Evolutionary conservation across 2,329 filamentous ascomycete species (phyloP).

Genomic region (Herpotrichia juniperi): DNA sequence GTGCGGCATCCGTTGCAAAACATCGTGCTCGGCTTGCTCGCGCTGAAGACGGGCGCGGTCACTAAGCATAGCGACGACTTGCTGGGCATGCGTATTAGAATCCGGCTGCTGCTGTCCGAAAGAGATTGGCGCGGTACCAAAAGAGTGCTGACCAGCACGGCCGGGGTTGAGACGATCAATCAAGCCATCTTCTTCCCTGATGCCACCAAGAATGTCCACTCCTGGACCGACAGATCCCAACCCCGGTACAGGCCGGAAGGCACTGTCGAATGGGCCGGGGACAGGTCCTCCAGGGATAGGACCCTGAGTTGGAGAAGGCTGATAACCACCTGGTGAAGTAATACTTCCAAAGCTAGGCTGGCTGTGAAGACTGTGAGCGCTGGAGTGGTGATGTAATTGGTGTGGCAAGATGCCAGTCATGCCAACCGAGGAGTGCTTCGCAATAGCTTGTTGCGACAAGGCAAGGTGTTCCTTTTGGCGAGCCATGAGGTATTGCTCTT

Average conservation of each 20-base stretch:
- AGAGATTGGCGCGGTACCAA: constrained; percentile 52
- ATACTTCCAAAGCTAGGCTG: constrained; percentile 97
- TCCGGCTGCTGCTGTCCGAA: constrained; percentile 57
- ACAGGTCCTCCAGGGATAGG: constrained; percentile 57
- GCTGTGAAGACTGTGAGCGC: constrained; percentile 93
- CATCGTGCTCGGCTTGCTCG: constrained; percentile 64
- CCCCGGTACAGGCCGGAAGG: constrained; percentile 50
- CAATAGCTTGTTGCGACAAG: constrained; percentile 79
- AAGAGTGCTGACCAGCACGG: constrained; percentile 57
- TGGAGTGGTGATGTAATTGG: constrained; percentile 88
- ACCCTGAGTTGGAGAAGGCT: constrained; percentile 63
- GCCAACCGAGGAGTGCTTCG: constrained; percentile 68
- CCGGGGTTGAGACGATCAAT: constrained; percentile 70
- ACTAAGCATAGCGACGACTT: constrained; percentile 65
- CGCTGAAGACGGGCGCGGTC: constrained; percentile 66
- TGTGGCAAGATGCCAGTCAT: constrained; percentile 62
- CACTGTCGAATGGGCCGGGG: constrained; percentile 73
- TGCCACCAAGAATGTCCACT: constrained; percentile 51
- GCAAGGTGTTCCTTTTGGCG: constrained; percentile 92
- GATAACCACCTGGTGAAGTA: constrained; percentile 78
- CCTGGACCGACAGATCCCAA: constrained; percentile 54
- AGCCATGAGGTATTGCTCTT: constrained; percentile 96
- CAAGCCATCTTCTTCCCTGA: constrained; percentile 74
- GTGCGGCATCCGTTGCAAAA: constrained; percentile 36
- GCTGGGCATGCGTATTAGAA: constrained; percentile 57